These are phyloP conservation scores for Salvia sclarea DNA, from an alignment of 305 asterid species.

Conservation along the genomic window DNA sequence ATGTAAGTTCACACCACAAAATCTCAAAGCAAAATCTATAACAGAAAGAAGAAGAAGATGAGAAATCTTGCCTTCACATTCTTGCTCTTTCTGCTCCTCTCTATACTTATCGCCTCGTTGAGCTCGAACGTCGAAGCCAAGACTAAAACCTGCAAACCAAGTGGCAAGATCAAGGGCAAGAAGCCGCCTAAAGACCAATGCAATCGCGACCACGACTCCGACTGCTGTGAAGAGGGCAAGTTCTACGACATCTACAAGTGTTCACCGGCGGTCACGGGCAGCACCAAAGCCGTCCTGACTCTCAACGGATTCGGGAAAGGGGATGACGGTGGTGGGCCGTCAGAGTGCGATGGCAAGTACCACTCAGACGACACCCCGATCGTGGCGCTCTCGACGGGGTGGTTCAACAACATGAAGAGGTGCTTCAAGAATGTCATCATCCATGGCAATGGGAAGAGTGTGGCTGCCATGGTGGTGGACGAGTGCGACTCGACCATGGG, in stretches of 20 bases:
- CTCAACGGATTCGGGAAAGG: constrained; percentile 40
- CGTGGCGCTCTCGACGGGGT: constrained; percentile 44
- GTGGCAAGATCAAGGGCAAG: constrained; percentile 34
- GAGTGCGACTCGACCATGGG: constrained; percentile 45
- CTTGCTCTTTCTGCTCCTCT: constrained; percentile 18
- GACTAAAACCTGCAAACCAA: constrained; percentile 26
- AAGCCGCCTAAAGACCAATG: constrained; percentile 40
- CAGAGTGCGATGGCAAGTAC: constrained; percentile 38
- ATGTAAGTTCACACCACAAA: neutral
- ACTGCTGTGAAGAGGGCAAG: constrained; percentile 39
- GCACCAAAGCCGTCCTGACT: constrained; percentile 40
- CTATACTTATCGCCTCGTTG: constrained; percentile 13
- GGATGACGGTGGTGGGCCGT: constrained; percentile 40
- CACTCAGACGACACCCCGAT: constrained; percentile 39
- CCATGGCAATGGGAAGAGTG: constrained; percentile 40
- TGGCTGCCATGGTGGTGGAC: constrained; percentile 43
- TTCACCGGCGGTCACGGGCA: constrained; percentile 32
- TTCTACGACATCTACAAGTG: constrained; percentile 37
- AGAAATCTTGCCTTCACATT: constrained; percentile 12
- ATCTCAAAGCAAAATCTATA: constrained; percentile 10
- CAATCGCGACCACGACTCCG: constrained; percentile 30
- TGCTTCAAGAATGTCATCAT: constrained; percentile 37
- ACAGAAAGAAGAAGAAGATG: constrained; percentile 7
- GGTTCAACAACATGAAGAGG: constrained; percentile 38
- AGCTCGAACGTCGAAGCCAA: neutral